phyloP scores from a whole-genome alignment of 2,329 filamentous ascomycete species.

The Immersiporthe knoxdaviesiana region DNA sequence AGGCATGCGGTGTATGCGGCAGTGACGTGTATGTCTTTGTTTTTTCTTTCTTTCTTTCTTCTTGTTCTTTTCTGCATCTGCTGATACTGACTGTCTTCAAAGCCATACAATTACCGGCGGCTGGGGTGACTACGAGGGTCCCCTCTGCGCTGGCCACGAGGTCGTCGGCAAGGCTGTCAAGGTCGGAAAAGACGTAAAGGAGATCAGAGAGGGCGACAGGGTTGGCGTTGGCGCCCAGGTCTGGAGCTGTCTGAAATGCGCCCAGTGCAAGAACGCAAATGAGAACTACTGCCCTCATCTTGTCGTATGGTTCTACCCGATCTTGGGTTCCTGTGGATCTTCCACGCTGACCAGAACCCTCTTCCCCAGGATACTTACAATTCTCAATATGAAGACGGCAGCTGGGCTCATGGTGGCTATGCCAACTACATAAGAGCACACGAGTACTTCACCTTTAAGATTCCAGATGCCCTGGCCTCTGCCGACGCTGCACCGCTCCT shows the following conservation, averaged over 20 bases:
- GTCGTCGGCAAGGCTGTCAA: constrained; percentile 59
- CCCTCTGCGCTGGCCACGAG: constrained; percentile 62
- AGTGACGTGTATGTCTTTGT: constrained; percentile 47
- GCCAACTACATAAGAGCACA: constrained; percentile 53
- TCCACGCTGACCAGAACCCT: not conserved
- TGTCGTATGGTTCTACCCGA: constrained; percentile 37
- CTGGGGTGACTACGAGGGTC: constrained; percentile 51
- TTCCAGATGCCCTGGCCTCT: constrained; percentile 55
- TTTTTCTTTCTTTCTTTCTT: not conserved
- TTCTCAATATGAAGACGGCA: constrained; percentile 54
- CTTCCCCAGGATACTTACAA: constrained; percentile 61
- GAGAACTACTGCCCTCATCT: constrained; percentile 54
- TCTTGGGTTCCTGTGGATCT: too few species aligned
- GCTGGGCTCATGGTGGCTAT: constrained; percentile 68
- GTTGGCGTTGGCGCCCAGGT: constrained; percentile 67
- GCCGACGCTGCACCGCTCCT: constrained; percentile 68
- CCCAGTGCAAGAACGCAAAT: constrained; percentile 51
- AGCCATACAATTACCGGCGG: constrained; percentile 59
- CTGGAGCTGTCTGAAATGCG: constrained; percentile 57
- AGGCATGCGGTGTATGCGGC: constrained; percentile 66
- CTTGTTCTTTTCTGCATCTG: too few species aligned
- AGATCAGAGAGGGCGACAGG: constrained; percentile 64
- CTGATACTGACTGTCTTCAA: not conserved
- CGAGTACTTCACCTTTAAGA: constrained; percentile 63
- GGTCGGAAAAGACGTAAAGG: constrained; percentile 47